These are phyloP conservation scores for Pythium apleroticum DNA, from an alignment of 352 stramenopile species.

Conservation along the genomic window DNA sequence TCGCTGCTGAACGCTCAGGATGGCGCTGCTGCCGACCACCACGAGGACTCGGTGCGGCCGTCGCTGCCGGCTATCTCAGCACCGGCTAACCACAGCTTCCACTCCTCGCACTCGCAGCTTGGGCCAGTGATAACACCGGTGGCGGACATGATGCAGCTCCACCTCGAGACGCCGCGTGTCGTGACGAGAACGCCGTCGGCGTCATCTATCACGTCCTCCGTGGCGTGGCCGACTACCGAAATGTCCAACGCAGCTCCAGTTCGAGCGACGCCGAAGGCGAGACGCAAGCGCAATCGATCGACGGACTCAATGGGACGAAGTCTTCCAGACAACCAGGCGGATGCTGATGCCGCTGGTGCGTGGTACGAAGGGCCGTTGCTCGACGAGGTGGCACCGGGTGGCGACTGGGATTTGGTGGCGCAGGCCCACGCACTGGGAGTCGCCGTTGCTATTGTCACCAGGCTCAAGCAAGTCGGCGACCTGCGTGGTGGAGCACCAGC, in stretches of 20 bases:
- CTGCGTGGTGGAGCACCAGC: background rate
- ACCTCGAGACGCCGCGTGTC: conserved; percentile 44
- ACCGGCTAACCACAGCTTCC: conserved; percentile 7
- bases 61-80: conserved; percentile 13
- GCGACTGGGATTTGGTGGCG: conserved; percentile 27
- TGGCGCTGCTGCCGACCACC: background rate
- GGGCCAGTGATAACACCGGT: conserved; percentile 60
- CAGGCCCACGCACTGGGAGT: conserved; percentile 21
- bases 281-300: conserved; percentile 73
- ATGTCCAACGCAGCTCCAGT: background rate
- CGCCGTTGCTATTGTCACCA: conserved; percentile 3
- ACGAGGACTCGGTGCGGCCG: conserved; percentile 3
- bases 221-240: conserved; percentile 11
- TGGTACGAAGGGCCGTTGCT: conserved; percentile 41
- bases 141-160: conserved; percentile 73
- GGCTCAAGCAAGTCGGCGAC: background rate
- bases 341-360: conserved; percentile 19
- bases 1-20: conserved; percentile 22
- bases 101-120: conserved; percentile 31
- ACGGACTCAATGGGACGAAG: conserved; percentile 34
- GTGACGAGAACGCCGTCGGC: conserved; percentile 26
- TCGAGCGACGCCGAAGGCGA: conserved; percentile 7
- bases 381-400: conserved; percentile 45
- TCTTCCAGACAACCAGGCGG: conserved; percentile 39
- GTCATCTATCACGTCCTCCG: conserved; percentile 26